A percentile compares a stretch with the other conserved stretches of the same genome.
These are phyloP conservation scores for Paecilomyces variotii DNA, from an alignment of 2,329 filamentous ascomycete genomes.

Conservation along the genomic window DNA sequence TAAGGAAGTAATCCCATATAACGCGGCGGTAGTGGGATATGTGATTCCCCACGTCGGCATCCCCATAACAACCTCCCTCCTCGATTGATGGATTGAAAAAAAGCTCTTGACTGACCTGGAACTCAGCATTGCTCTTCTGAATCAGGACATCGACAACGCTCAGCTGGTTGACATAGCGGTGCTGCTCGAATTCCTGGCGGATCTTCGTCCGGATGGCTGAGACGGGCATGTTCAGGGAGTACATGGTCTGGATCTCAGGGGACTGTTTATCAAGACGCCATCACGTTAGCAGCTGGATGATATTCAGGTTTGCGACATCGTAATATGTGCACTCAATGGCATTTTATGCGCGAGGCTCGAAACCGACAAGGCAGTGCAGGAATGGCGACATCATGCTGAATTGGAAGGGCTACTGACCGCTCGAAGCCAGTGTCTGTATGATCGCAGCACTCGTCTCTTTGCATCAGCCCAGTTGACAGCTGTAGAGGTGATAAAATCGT, in stretches of 20 bases:
- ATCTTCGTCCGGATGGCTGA: slow-evolving; percentile 85
- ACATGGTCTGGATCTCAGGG: slow-evolving; percentile 95
- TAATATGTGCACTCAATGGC: not conserved
- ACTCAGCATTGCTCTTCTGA: slow-evolving; percentile 86
- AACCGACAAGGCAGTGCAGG: not conserved
- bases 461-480: slow-evolving; percentile 86
- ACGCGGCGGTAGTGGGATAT: not conserved
- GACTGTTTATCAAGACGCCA: slow-evolving; percentile 51
- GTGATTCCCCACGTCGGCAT: not conserved
- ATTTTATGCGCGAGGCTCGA: not conserved
- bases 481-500: slow-evolving; percentile 32
- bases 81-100: not conserved
- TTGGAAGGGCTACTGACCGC: slow-evolving; percentile 58
- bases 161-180: slow-evolving; percentile 87
- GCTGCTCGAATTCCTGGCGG: slow-evolving; percentile 91
- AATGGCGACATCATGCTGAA: not conserved
- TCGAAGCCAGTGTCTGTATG: slow-evolving; percentile 94
- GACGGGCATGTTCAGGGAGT: slow-evolving; percentile 82
- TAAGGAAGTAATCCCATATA: not conserved
- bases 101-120: slow-evolving; percentile 58
- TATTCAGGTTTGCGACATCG: not conserved
- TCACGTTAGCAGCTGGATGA: slow-evolving; percentile 7
- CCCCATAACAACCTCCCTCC: not conserved
- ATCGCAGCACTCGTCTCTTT: slow-evolving; percentile 73
- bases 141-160: slow-evolving; percentile 81